Conservation (phyloP, 768 basidiomycete species). For the Xerocomellus amylosporus region DNA sequence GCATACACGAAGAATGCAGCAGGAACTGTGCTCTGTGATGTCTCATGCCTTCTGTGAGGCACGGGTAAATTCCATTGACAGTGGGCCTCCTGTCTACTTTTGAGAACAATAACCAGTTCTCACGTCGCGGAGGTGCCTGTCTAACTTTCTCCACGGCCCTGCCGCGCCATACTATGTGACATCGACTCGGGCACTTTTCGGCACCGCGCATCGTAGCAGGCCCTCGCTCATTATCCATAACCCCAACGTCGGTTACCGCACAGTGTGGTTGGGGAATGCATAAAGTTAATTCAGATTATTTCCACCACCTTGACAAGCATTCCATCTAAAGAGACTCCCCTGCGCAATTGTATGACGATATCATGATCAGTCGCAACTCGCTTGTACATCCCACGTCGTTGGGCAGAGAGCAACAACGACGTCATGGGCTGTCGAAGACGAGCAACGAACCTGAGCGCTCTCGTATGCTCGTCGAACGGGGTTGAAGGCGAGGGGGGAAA, state of each 20-base stretch:
- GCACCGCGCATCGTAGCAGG: no score
- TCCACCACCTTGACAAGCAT: background rate
- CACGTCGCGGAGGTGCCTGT: background rate
- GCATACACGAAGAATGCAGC: background rate
- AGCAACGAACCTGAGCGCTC: background rate
- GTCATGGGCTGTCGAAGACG: constrained; percentile 2
- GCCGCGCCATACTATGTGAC: no score
- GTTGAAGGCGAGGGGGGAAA: background rate
- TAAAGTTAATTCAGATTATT: background rate
- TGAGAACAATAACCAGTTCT: no score
- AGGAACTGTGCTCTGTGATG: background rate
- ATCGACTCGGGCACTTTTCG: no score
- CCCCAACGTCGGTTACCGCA: no score
- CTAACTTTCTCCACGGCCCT: no score
- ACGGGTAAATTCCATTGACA: background rate
- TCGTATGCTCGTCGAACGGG: background rate
- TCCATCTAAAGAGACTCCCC: background rate
- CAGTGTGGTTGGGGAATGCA: background rate
- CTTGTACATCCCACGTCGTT: constrained; percentile 12
- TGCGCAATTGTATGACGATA: background rate
- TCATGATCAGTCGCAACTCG: constrained; percentile 13
- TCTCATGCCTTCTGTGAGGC: background rate
- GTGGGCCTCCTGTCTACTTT: background rate
- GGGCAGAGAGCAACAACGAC: constrained; percentile 1
- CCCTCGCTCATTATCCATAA: no score